Evolutionary conservation across 495 filamentous ascomycete genomes (phyloP).

Genomic region (Penicillium paxilli): DNA sequence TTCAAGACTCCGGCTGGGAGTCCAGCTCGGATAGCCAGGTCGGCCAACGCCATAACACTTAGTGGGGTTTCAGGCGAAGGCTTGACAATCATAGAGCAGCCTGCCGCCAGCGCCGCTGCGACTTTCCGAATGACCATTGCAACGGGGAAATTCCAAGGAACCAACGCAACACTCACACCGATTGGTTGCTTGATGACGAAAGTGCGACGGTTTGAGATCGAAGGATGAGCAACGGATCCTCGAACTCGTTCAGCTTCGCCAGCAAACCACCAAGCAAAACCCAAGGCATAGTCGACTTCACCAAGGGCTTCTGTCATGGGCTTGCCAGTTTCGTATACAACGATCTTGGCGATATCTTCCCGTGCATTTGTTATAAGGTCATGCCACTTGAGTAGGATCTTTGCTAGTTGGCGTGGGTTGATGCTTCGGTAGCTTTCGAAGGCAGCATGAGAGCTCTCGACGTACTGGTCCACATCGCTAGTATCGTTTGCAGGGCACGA

Average conservation of each 20-base stretch:
- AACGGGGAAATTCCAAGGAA: slow-evolving; percentile 49
- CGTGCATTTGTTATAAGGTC: slow-evolving; percentile 33
- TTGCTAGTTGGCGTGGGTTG: slow-evolving; percentile 17
- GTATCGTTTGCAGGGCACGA: slow-evolving; percentile 3
- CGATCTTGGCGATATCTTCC: slow-evolving; percentile 46
- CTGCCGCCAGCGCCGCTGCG: slow-evolving; percentile 60
- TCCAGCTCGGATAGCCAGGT: slow-evolving; percentile 59
- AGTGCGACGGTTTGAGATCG: slow-evolving; percentile 36
- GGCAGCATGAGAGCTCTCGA: slow-evolving; percentile 1
- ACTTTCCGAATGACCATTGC: slow-evolving; percentile 63
- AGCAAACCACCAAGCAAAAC: slow-evolving; percentile 53
- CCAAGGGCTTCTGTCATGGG: slow-evolving; percentile 43
- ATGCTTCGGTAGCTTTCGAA: slow-evolving; percentile 7
- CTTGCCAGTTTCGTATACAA: slow-evolving; percentile 52
- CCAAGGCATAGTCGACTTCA: slow-evolving; percentile 48
- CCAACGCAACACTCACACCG: slow-evolving; percentile 39
- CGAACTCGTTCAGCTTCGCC: slow-evolving; percentile 50
- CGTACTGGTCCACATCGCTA: slow-evolving; percentile 4
- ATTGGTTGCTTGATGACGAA: slow-evolving; percentile 53
- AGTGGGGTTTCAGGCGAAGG: slow-evolving; percentile 52
- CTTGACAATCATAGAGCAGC: slow-evolving; percentile 57
- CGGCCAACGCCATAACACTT: slow-evolving; percentile 53
- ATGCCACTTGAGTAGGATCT: slow-evolving; percentile 23
- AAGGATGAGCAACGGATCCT: slow-evolving; percentile 34
- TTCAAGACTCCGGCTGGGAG: slow-evolving; percentile 61